Conservation (phyloP, 2,329 filamentous ascomycete genomes). For the Blastomyces silverae region DNA sequence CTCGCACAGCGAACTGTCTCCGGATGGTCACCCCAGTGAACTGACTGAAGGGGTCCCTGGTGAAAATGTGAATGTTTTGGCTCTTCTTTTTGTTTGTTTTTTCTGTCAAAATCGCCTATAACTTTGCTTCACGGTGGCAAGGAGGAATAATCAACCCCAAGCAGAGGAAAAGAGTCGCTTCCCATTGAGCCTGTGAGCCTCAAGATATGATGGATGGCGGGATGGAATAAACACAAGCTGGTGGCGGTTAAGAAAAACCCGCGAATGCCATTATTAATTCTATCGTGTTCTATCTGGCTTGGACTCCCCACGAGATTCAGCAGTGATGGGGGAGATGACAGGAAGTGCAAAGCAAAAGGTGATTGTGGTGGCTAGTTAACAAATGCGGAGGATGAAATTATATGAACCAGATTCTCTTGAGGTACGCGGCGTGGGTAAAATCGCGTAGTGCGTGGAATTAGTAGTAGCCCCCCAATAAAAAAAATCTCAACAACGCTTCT, state of each 20-base stretch:
- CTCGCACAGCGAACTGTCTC: not conserved
- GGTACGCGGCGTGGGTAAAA: not conserved
- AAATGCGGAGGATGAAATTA: slow-evolving; percentile 1
- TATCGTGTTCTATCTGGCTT: slow-evolving; percentile 12
- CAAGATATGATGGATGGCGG: not conserved
- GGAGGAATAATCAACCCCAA: slow-evolving; percentile 7
- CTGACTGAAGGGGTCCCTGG: not conserved
- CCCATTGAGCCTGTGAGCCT: slow-evolving; percentile 3
- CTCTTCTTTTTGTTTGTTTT: not conserved
- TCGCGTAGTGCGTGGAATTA: slow-evolving; percentile 2
- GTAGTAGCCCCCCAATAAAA: not conserved
- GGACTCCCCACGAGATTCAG: not conserved
- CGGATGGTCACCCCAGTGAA: no score
- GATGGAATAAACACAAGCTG: not conserved
- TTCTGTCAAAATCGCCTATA: not conserved
- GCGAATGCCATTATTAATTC: slow-evolving; percentile 12
- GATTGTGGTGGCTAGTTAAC: not conserved
- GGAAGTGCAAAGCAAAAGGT: not conserved
- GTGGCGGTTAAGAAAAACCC: not conserved
- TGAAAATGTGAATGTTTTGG: not conserved
- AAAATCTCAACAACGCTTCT: slow-evolving; percentile 11
- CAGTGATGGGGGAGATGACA: not conserved
- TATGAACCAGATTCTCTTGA: not conserved
- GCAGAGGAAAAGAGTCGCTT: not conserved
- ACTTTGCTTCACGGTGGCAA: not conserved